Evolutionary conservation across 208 protist species (phyloP).

Genomic region (Crithidia brevicula): DNA sequence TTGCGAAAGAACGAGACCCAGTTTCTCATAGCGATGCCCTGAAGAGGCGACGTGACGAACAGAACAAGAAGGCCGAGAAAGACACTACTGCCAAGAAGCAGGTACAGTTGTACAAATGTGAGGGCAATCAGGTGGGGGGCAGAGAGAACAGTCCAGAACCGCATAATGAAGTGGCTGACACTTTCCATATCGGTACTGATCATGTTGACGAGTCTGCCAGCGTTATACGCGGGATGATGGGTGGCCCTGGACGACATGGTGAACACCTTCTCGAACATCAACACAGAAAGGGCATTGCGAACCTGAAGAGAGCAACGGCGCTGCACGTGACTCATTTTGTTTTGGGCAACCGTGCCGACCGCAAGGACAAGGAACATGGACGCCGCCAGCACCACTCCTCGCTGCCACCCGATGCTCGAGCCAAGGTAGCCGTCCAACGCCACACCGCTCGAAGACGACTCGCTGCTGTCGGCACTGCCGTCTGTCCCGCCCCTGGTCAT

Average conservation of each 20-base stretch:
- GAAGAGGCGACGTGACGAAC: slow-evolving; percentile 61
- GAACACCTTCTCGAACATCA: slow-evolving; percentile 87
- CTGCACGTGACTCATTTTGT: slow-evolving; percentile 14
- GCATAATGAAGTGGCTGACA: slow-evolving; percentile 44
- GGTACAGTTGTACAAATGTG: slow-evolving; percentile 49
- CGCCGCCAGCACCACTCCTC: not conserved
- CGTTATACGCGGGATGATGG: slow-evolving; percentile 42
- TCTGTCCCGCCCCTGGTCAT: not conserved
- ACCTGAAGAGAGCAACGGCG: slow-evolving; percentile 36
- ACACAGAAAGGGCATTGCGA: slow-evolving; percentile 62
- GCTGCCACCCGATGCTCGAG: not conserved
- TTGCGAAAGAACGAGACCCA: not conserved
- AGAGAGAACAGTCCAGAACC: slow-evolving; percentile 62
- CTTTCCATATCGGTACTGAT: slow-evolving; percentile 73
- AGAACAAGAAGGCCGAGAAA: slow-evolving; percentile 71
- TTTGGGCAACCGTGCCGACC: not conserved
- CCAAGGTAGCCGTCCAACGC: not conserved
- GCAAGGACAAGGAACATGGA: not conserved
- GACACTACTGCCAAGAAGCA: slow-evolving; percentile 55
- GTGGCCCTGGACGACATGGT: slow-evolving; percentile 50
- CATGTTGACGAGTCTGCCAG: slow-evolving; percentile 34
- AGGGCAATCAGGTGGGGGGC: slow-evolving; percentile 66
- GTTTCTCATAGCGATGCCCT: slow-evolving; percentile 39
- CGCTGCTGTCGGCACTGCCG: not conserved
- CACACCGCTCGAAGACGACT: not conserved